These are phyloP conservation scores for Trichocladium uniseriatum DNA, from an alignment of 495 filamentous ascomycete genomes.

Conservation along the genomic window DNA sequence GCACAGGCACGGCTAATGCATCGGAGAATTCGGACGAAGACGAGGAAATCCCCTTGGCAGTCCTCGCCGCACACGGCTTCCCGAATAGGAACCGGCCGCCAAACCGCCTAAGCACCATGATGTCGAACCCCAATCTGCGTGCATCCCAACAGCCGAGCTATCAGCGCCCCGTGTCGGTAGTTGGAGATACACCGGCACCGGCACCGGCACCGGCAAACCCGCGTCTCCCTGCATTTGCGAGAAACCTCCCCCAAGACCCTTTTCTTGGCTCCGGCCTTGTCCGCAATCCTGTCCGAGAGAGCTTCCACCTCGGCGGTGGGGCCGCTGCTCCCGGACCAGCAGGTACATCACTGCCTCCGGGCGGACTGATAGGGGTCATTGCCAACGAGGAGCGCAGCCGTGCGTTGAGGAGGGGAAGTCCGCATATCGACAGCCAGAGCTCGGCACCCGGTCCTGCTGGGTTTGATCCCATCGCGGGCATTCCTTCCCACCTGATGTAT, in stretches of 20 bases:
- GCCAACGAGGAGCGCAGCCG: constrained; percentile 70
- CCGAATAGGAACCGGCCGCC: constrained; percentile 76
- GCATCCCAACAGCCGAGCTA: constrained; percentile 34
- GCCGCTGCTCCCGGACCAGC: constrained; percentile 36
- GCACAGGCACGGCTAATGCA: constrained; percentile 16
- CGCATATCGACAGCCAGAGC: constrained; percentile 45
- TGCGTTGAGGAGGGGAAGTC: constrained; percentile 70
- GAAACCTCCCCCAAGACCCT: constrained; percentile 78
- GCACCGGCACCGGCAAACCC: constrained; percentile 20
- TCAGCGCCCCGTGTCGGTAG: constrained; percentile 26
- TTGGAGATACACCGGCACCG: constrained; percentile 19
- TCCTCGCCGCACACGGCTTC: constrained; percentile 87
- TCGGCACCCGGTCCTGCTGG: constrained; percentile 24
- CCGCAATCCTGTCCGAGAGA: constrained; percentile 64
- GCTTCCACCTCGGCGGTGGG: constrained; percentile 59
- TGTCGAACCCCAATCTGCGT: constrained; percentile 55
- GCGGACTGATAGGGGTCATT: constrained; percentile 86
- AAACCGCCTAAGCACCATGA: constrained; percentile 54
- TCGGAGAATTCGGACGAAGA: constrained; percentile 63
- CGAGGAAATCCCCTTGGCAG: constrained; percentile 79
- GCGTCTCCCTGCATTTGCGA: constrained; percentile 69
- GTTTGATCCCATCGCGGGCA: constrained; percentile 38
- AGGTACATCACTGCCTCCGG: constrained; percentile 35
- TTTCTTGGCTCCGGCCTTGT: constrained; percentile 79
- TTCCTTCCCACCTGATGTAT: constrained; percentile 43